phyloP scores from a whole-genome alignment of 805 yeast species.

The Maudiozyma barnettii region DNA sequence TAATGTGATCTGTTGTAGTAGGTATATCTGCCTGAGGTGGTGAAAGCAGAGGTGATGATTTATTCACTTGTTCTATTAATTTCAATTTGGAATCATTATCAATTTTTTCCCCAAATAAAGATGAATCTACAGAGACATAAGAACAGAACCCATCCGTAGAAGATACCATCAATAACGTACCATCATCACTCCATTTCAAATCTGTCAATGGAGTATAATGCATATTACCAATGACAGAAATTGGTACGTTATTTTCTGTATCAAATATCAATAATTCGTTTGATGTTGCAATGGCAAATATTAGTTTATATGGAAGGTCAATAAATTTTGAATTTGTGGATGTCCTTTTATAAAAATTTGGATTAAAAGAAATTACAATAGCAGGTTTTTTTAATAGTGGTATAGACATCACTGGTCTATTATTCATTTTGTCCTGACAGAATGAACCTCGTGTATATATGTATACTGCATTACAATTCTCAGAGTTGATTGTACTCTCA shows the following conservation, averaged over 20 bases:
- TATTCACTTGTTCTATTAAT: neutral
- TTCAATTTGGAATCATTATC: constrained; percentile 3
- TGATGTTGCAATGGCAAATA: constrained; percentile 89
- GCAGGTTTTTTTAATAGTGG: constrained; percentile 81
- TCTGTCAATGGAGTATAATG: constrained; percentile 90
- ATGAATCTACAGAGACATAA: constrained; percentile 42
- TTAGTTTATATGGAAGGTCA: constrained; percentile 63
- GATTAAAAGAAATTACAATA: constrained; percentile 70
- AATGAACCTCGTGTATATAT: constrained; percentile 67
- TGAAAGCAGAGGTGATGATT: too few species aligned
- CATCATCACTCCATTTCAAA: constrained; percentile 74
- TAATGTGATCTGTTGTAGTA: neutral
- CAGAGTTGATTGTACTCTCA: constrained; percentile 12
- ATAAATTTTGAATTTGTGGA: constrained; percentile 30
- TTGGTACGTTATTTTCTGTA: constrained; percentile 57
- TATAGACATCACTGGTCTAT: constrained; percentile 66
- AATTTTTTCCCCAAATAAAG: constrained; percentile 46
- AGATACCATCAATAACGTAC: constrained; percentile 56
- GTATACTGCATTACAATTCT: constrained; percentile 59
- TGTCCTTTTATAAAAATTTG: constrained; percentile 39
- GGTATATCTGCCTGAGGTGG: neutral
- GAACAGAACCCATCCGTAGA: constrained; percentile 94
- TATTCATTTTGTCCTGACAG: constrained; percentile 28
- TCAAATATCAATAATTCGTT: constrained; percentile 77
- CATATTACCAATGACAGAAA: constrained; percentile 66